Evolutionary conservation across 768 basidiomycete species (phyloP).

Genomic region (Tulasnella sp.): DNA sequence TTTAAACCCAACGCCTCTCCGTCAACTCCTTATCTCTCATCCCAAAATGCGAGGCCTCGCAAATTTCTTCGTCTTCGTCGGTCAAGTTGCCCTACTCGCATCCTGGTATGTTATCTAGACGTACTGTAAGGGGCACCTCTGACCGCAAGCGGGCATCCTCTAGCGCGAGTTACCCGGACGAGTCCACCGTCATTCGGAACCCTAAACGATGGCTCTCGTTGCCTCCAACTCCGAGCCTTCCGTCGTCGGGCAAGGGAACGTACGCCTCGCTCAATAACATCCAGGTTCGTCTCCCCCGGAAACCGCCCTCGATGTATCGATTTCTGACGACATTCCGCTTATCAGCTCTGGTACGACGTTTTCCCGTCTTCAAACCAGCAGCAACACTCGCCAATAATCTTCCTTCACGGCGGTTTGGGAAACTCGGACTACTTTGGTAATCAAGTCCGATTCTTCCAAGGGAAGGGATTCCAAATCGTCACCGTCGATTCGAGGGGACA

Average conservation of each 20-base stretch:
- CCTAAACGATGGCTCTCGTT: slow-evolving; percentile 13
- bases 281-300: neutral
- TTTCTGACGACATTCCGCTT: neutral
- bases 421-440: slow-evolving; percentile 18
- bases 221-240: slow-evolving; percentile 4
- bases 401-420: slow-evolving; percentile 11
- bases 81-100: neutral
- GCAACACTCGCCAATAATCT: neutral
- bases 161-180: neutral
- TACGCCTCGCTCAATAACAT: slow-evolving; percentile 6
- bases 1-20: neutral
- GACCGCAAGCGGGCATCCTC: neutral
- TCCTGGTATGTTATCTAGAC: neutral
- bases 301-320: neutral
- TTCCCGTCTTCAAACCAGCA: neutral
- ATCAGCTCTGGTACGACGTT: slow-evolving; percentile 6
- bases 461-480: neutral
- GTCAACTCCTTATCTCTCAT: neutral
- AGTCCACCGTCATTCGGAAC: neutral
- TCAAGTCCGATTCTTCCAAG: neutral
- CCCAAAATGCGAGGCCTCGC: neutral
- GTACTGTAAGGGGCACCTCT: neutral
- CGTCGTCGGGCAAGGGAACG: neutral
- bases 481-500: slow-evolving; percentile 15
- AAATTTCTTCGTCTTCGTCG: neutral